These are phyloP conservation scores for Pouteria campechiana DNA, from an alignment of 179 eudicot genomes.

Conservation along the genomic window DNA sequence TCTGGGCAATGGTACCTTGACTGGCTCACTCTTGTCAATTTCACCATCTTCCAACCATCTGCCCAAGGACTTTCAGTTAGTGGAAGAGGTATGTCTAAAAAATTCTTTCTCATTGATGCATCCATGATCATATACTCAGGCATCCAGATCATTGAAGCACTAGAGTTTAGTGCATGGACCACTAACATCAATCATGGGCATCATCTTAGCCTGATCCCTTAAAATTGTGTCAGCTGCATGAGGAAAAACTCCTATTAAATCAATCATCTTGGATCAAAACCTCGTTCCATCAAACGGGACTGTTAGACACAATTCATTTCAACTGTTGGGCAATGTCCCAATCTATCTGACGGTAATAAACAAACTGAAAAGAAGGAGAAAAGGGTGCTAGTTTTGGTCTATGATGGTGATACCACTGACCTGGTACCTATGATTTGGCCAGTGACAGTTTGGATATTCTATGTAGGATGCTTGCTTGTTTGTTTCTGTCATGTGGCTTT, in stretches of 20 bases:
- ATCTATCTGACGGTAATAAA: no score
- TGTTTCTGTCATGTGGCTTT: not conserved
- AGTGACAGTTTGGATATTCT: not conserved
- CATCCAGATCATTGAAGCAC: no score
- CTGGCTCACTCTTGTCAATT: slow-evolving; percentile 43
- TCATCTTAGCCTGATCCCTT: no score
- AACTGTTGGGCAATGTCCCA: no score
- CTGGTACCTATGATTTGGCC: not conserved
- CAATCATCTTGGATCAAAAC: not conserved
- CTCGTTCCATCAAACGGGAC: no score
- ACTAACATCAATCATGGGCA: no score
- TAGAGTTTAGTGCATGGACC: no score
- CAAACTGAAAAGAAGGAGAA: no score
- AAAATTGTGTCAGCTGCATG: not conserved
- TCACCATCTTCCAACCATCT: slow-evolving; percentile 65
- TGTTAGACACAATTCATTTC: no score
- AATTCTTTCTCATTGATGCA: no score
- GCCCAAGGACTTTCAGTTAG: slow-evolving; percentile 48
- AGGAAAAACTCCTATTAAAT: not conserved
- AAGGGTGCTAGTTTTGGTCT: not conserved
- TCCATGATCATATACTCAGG: no score
- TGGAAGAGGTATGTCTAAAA: slow-evolving; percentile 58
- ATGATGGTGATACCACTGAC: not conserved
- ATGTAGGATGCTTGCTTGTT: not conserved
- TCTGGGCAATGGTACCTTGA: slow-evolving; percentile 62